Conservation (phyloP, 768 basidiomycete species). For the Strobilomyces dryophilus region DNA sequence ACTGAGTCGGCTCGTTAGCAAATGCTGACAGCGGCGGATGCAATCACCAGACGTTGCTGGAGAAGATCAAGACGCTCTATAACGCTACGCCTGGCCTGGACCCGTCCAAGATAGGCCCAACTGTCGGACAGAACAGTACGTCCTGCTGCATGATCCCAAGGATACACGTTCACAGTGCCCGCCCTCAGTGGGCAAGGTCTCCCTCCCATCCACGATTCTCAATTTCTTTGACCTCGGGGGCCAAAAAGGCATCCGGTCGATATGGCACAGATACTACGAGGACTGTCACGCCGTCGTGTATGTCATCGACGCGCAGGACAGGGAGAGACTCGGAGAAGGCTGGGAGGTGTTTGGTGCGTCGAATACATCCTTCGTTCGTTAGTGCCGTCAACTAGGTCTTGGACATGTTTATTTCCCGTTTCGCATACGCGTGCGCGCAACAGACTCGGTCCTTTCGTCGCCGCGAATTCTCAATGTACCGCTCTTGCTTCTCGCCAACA, state of each 20-base stretch:
- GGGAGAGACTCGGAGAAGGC: constrained; percentile 84
- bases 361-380: not conserved
- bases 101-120: constrained; percentile 92
- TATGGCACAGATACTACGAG: constrained; percentile 94
- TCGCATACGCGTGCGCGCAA: not conserved
- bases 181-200: constrained; percentile 80
- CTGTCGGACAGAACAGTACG: constrained; percentile 96
- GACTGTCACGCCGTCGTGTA: constrained; percentile 97
- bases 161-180: not conserved
- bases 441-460: constrained; percentile 81
- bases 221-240: constrained; percentile 98
- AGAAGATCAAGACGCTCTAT: constrained; percentile 92
- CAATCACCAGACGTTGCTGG: constrained; percentile 65
- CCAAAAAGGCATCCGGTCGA: constrained; percentile 87
- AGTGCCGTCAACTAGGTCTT: not conserved
- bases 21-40: not conserved
- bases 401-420: not conserved
- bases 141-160: not conserved
- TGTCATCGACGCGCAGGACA: constrained; percentile 90
- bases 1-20: not conserved
- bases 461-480: constrained; percentile 90
- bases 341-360: constrained; percentile 95
- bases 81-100: constrained; percentile 83
- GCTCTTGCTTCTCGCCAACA: constrained; percentile 90
- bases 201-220: constrained; percentile 87